phyloP scores from a whole-genome alignment of 345 rosid species.

The Euphorbia tirucalli region DNA sequence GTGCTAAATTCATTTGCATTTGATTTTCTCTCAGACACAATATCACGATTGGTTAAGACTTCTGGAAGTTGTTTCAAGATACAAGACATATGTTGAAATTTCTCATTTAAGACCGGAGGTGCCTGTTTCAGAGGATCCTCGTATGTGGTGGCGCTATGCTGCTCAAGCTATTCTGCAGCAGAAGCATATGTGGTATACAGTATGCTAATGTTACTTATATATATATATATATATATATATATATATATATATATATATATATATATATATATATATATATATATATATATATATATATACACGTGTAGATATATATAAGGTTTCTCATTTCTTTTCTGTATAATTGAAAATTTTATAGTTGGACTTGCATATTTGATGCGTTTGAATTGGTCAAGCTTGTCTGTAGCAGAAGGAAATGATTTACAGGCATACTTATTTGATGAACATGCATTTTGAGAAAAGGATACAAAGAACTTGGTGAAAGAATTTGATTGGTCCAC shows the following conservation, averaged over 20 bases:
- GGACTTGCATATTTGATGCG: neutral
- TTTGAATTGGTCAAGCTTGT: slow-evolving; percentile 68
- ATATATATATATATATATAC: too few species aligned
- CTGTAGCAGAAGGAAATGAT: slow-evolving; percentile 72
- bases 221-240: neutral
- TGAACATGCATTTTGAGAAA: neutral
- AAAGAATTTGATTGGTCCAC: neutral
- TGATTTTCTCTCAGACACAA: slow-evolving; percentile 60
- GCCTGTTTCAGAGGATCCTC: slow-evolving; percentile 60
- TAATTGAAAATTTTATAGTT: neutral
- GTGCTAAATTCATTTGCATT: slow-evolving; percentile 19
- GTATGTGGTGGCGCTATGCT: slow-evolving; percentile 93
- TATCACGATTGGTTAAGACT: slow-evolving; percentile 97
- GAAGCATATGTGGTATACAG: slow-evolving; percentile 86
- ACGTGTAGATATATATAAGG: too few species aligned
- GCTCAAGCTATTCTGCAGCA: slow-evolving; percentile 81
- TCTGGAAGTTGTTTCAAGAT: slow-evolving; percentile 83
- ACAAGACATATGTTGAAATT: slow-evolving; percentile 73
- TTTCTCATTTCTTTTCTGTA: neutral
- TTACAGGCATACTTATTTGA: slow-evolving; percentile 27
- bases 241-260: neutral
- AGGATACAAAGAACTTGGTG: neutral
- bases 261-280: neutral
- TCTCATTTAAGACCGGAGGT: slow-evolving; percentile 86
- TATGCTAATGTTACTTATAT: slow-evolving; percentile 21